These are phyloP conservation scores for Spongiforma sp. DNA, from an alignment of 1,284 basidiomycete species.

Conservation along the genomic window DNA sequence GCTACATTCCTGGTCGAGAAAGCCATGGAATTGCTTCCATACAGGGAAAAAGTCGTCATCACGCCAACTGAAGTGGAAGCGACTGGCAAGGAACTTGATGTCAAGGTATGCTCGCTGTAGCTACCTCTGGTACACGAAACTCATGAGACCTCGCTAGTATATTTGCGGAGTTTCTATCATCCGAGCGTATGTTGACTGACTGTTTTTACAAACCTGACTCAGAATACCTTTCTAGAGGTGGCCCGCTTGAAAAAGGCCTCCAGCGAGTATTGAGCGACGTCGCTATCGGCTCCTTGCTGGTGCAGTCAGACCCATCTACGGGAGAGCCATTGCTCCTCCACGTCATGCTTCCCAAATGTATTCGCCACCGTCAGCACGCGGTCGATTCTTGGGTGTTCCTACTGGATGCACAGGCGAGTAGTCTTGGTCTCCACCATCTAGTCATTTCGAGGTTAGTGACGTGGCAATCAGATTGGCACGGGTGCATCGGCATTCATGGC, in stretches of 20 bases:
- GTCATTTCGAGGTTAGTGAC: neutral
- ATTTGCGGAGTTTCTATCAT: conserved; percentile 87
- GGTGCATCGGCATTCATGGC: conserved; percentile 97
- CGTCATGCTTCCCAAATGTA: conserved; percentile 73
- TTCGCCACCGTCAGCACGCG: conserved; percentile 71
- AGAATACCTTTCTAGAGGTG: conserved; percentile 61
- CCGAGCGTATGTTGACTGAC: conserved; percentile 63
- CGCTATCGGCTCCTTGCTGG: conserved; percentile 87
- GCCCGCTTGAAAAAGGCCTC: conserved; percentile 91
- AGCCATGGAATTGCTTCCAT: conserved; percentile 84
- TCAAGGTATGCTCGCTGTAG: conserved; percentile 46
- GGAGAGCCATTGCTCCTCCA: conserved; percentile 92
- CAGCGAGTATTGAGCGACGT: conserved; percentile 88
- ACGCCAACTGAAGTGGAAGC: conserved; percentile 71
- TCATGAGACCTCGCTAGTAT: conserved; percentile 39
- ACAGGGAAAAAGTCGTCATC: conserved; percentile 61
- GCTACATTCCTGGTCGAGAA: conserved; percentile 87
- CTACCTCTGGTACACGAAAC: neutral
- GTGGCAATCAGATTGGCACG: conserved; percentile 77
- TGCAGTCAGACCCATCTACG: conserved; percentile 85
- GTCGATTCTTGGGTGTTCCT: conserved; percentile 83
- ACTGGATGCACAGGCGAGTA: conserved; percentile 84
- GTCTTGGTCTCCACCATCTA: neutral
- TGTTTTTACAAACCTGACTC: conserved; percentile 9
- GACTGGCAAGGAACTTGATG: conserved; percentile 67